Base-by-base conservation (phyloP, 164 flowering plant species). In the Berberis thunbergii region DNA sequence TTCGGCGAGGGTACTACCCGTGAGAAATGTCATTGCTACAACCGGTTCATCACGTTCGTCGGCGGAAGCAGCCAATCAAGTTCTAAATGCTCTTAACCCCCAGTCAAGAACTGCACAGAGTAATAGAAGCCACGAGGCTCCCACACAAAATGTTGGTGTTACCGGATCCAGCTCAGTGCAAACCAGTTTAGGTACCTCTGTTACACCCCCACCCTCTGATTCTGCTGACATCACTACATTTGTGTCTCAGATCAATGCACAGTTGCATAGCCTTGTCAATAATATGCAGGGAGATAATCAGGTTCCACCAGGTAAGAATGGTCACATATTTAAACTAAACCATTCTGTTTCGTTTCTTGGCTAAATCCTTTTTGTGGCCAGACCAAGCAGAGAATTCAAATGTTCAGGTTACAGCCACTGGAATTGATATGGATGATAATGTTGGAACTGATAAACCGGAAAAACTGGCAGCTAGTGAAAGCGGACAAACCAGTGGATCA, bases 231-330 rank as follows among this genome's bases (percentile, higher is more conserved):
- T 73, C 41, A 63, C 83, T 11, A 50, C 80, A 12, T 46, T 69
- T 45, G 5, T 82, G 42, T 66, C 83, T 63, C 82, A 80, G 65
- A 52, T 83, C 41, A 76, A 72, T 69, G 69, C 89, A 59, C 81
- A 64, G 9, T 38, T 83, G 6, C 75, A 86, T 72, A 72, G 66
- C 64, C 58, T 70, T 57, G 80, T 71, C 67, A 77, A 69, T 44
- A 78, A 70, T 68, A 63, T 68, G 60, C 73, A 50, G 64, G 77
- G 72, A 60, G 81, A 64, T 41, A 74, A 62, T 73, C 80, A 67
- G 61, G 70, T 26, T 55, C 68, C 79, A 41, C 54, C 84, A 70
- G 91, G 93, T 83, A 62, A 64, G 26, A 69, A 8, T 41, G 61
- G 52, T 55, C 41, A 4, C 12, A 41, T 59, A 42, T 43, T 41